Evolutionary conservation across 768 basidiomycete genomes (phyloP).

Genomic region (Sistotremastrum suecicum): DNA sequence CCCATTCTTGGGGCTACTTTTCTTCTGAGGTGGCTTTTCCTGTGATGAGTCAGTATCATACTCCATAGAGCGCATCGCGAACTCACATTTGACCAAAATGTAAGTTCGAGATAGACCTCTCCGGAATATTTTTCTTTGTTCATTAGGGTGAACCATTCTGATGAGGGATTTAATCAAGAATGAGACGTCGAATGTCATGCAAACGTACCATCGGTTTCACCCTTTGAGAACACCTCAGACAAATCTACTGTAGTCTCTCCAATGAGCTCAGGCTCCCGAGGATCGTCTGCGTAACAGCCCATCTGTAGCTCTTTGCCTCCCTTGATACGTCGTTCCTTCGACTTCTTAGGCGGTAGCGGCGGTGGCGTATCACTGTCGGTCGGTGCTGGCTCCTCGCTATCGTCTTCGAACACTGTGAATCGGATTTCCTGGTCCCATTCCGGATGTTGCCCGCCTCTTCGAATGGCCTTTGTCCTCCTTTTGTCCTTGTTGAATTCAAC

Average conservation of each 20-base stretch:
- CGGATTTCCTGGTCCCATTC: conserved; percentile 99
- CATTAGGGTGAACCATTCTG: conserved; percentile 90
- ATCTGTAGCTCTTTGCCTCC: conserved; percentile 67
- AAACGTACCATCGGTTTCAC: conserved; percentile 85
- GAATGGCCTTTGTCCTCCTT: conserved; percentile 83
- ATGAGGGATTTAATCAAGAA: conserved; percentile 7
- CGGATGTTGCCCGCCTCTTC: conserved; percentile 94
- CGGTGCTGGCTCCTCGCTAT: conserved; percentile 30
- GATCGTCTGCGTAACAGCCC: conserved; percentile 89
- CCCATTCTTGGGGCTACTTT: conserved; percentile 31
- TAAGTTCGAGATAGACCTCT: conserved; percentile 91
- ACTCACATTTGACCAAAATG: conserved; percentile 90
- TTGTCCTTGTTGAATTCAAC: conserved; percentile 71
- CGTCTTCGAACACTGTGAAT: conserved; percentile 76
- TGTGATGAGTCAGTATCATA: conserved; percentile 14
- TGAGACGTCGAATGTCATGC: neutral
- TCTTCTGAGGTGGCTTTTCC: conserved; percentile 74
- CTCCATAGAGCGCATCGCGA: neutral
- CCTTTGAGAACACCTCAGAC: conserved; percentile 81
- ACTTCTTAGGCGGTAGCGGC: conserved; percentile 43
- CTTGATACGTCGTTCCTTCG: conserved; percentile 28
- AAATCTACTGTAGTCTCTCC: conserved; percentile 84
- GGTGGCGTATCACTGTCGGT: conserved; percentile 39
- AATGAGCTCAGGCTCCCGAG: conserved; percentile 89
- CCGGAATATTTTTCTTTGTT: conserved; percentile 91